Conservation (phyloP, 2,329 filamentous ascomycete genomes). For the Colletotrichum sojae region DNA sequence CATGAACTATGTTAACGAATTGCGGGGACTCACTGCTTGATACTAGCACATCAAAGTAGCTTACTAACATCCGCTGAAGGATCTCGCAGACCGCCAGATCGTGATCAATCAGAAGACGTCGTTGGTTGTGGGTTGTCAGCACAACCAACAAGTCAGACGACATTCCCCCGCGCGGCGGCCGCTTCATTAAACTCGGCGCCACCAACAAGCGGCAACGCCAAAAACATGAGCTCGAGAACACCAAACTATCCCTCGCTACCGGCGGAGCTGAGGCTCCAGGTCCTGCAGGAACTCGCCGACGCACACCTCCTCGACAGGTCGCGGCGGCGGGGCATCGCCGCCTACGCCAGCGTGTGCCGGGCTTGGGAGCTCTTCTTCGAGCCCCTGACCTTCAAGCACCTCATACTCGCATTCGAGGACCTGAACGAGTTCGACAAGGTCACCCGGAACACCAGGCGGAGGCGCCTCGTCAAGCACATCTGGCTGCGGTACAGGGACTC, state of each 20-base stretch:
- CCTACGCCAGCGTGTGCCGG: constrained; percentile 14
- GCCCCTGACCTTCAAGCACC: background rate
- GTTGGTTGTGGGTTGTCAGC: no score
- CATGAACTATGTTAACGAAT: background rate
- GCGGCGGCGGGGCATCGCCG: background rate
- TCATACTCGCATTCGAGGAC: background rate
- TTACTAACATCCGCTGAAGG: background rate
- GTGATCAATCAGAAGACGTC: background rate
- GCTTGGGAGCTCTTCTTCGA: constrained; percentile 10
- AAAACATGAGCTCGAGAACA: background rate
- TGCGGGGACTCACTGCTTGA: background rate
- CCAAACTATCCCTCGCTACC: constrained; percentile 1
- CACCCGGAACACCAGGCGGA: background rate
- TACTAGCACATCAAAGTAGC: background rate
- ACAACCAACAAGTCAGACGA: no score
- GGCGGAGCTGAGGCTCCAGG: constrained; percentile 1
- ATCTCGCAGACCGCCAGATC: background rate
- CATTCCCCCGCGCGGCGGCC: no score
- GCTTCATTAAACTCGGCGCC: background rate
- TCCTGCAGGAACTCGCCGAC: constrained; percentile 1
- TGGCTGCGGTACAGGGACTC: constrained; percentile 8
- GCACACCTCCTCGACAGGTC: background rate
- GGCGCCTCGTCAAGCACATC: background rate
- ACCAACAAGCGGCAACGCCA: no score
- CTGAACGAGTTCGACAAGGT: background rate